A percentile compares a stretch with the other conserved stretches of the same genome.
Evolutionary conservation across 305 asterid species (phyloP).

Genomic region (Withania somnifera): DNA sequence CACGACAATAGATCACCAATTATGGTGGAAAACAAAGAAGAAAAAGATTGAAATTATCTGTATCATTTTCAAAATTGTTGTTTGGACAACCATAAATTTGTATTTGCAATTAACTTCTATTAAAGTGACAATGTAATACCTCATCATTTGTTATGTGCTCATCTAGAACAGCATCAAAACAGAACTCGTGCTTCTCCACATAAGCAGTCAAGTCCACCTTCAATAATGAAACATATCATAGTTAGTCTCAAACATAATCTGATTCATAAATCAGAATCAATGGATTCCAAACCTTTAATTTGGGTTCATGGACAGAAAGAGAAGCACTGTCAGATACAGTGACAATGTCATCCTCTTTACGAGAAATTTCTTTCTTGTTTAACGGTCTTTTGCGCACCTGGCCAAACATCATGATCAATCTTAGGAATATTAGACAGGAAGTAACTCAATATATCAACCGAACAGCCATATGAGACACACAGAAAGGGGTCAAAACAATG

Average conservation of each 20-base stretch:
- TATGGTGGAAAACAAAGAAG: neutral
- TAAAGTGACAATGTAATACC: constrained; percentile 32
- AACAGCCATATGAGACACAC: neutral
- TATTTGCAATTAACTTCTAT: neutral
- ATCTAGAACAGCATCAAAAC: constrained; percentile 97
- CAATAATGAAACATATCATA: constrained; percentile 24
- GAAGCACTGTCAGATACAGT: constrained; percentile 62
- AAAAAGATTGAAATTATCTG: neutral
- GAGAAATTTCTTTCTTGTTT: constrained; percentile 84
- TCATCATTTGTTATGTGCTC: constrained; percentile 90
- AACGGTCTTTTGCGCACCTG: constrained; percentile 99
- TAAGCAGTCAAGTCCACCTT: constrained; percentile 99
- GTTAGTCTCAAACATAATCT: neutral
- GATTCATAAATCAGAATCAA: neutral
- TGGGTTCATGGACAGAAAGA: constrained; percentile 90
- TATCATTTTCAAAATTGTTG: neutral
- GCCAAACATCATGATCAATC: neutral
- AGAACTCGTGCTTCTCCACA: constrained; percentile 94
- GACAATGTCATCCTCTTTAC: constrained; percentile 95
- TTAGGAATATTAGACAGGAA: neutral
- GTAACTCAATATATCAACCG: neutral
- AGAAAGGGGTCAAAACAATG: neutral
- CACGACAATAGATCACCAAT: neutral
- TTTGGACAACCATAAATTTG: neutral
- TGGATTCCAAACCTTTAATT: constrained; percentile 55